These are phyloP conservation scores for Suillus weaverae DNA, from an alignment of 768 basidiomycete genomes.

Conservation along the genomic window DNA sequence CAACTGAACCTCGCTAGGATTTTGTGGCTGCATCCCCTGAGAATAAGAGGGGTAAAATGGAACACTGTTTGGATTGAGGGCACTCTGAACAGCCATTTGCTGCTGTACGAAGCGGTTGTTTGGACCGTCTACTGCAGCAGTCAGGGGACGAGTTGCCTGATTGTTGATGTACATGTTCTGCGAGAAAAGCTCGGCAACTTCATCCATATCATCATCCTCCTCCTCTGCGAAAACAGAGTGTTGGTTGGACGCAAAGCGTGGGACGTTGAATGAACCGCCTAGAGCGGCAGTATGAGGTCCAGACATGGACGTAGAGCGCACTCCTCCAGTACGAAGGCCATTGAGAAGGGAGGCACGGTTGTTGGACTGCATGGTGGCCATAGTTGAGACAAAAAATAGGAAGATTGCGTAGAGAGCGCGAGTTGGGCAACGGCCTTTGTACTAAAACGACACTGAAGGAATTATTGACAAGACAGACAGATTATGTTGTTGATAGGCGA, in stretches of 20 bases:
- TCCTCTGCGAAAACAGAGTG: slow-evolving; percentile 48
- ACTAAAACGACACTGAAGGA: slow-evolving; percentile 21
- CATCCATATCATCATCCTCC: slow-evolving; percentile 55
- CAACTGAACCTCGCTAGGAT: slow-evolving; percentile 46
- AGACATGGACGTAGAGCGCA: slow-evolving; percentile 64
- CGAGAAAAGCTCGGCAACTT: slow-evolving; percentile 55
- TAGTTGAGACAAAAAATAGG: slow-evolving; percentile 23
- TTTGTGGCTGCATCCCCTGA: slow-evolving; percentile 42
- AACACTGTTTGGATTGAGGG: slow-evolving; percentile 52
- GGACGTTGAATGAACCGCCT: slow-evolving; percentile 59
- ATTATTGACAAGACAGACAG: slow-evolving; percentile 36
- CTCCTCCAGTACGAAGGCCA: slow-evolving; percentile 88
- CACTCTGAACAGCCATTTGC: slow-evolving; percentile 52
- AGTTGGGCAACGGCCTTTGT: slow-evolving; percentile 4
- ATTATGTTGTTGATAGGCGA: slow-evolving; percentile 20
- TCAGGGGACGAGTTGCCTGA: slow-evolving; percentile 56
- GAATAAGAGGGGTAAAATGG: slow-evolving; percentile 45
- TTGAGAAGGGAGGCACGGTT: slow-evolving; percentile 83
- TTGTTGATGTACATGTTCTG: slow-evolving; percentile 52
- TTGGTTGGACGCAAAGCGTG: slow-evolving; percentile 48
- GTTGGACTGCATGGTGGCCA: slow-evolving; percentile 49
- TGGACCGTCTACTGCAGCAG: slow-evolving; percentile 69
- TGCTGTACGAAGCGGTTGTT: slow-evolving; percentile 69
- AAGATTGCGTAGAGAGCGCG: slow-evolving; percentile 15
- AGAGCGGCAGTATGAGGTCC: slow-evolving; percentile 73